Percentiles rank a stretch among this genome's conserved stretches.
Conservation (phyloP, 345 rosid genomes). For the Linum trigynum region DNA sequence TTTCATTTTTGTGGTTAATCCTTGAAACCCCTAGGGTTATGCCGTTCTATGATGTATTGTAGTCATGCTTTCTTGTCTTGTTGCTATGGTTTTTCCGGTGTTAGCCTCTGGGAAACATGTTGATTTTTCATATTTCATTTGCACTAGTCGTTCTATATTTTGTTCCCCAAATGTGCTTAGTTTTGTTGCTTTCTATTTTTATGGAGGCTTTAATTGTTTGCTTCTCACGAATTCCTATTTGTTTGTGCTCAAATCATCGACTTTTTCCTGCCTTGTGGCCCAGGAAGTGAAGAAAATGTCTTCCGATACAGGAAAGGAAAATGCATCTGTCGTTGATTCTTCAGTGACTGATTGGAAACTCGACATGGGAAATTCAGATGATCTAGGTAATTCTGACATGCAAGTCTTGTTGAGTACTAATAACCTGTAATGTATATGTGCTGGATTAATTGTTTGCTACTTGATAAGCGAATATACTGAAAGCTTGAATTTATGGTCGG, state of each 20-base stretch:
- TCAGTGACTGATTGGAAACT: conserved; percentile 72
- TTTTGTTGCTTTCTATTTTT: not conserved
- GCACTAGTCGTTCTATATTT: not conserved
- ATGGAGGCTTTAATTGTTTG: not conserved
- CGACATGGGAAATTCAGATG: conserved; percentile 57
- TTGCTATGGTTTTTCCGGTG: not conserved
- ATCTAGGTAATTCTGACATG: conserved; percentile 44
- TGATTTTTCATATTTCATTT: not conserved
- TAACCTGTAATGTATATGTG: not conserved
- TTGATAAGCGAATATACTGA: not conserved
- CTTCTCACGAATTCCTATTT: not conserved
- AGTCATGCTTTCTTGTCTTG: not conserved
- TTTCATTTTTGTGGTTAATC: too few relatives aligned
- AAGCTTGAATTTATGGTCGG: not conserved
- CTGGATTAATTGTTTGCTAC: not conserved
- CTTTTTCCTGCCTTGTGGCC: conserved; percentile 9
- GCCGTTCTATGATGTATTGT: not conserved
- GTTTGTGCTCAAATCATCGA: conserved; percentile 4
- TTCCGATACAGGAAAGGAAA: conserved; percentile 70
- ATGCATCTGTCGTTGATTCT: conserved; percentile 85
- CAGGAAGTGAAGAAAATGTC: conserved; percentile 48
- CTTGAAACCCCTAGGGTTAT: not conserved
- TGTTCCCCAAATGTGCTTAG: not conserved
- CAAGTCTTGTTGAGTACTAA: not conserved
- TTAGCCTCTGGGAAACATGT: not conserved